Base-by-base conservation (phyloP, 176 grass and related monocot genomes). In the Oropetium thomaeum region DNA sequence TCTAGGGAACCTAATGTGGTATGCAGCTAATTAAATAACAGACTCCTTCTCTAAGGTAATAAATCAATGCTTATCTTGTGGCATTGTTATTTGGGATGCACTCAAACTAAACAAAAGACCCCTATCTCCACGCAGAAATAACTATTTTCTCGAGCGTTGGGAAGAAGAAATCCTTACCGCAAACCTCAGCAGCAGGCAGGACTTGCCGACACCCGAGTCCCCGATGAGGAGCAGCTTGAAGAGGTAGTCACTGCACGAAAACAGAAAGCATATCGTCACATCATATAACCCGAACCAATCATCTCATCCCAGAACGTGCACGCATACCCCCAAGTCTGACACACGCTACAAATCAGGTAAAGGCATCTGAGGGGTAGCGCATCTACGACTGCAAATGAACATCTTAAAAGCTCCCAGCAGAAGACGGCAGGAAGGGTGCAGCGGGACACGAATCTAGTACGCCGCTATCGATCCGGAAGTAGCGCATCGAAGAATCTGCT, bases 221-320 rank as follows among this genome's bases (percentile, higher is more conserved):
- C 90, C 90, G 64, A 92, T 92, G 66, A 92, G 90, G 43, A 92
- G 80, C 68, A 92, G 83, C 80, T 92, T 92, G 85, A 92, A 92
- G 44, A 92, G 85, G 72, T 92, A 92, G 45, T 92, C 90, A 64
- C 90, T 92, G 86, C 75, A 89, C 6, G 61, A 69, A 8, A 60
- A 75, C 44, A 68, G 22, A 13, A 20, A 60, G 30, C 10, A 53
- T 14, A 7, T 7, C 22, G 9, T 65, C n/a, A 77, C 2, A 20
- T 19, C 14, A 65, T 1, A 65, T 1, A 33, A n/a, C 28, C 10
- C 66, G 20, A 48, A 20, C 3, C 3, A 74, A 75, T 32, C 51
- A 74, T 44, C 85, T 33, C 19, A 58, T 34, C 32, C 42, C n/a
- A 58, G 45, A 25, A 51, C 22, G 25, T 19, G 1, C 33, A 30